Conservation (phyloP, 441 rosid genomes). For the Corymbia calophylla region DNA sequence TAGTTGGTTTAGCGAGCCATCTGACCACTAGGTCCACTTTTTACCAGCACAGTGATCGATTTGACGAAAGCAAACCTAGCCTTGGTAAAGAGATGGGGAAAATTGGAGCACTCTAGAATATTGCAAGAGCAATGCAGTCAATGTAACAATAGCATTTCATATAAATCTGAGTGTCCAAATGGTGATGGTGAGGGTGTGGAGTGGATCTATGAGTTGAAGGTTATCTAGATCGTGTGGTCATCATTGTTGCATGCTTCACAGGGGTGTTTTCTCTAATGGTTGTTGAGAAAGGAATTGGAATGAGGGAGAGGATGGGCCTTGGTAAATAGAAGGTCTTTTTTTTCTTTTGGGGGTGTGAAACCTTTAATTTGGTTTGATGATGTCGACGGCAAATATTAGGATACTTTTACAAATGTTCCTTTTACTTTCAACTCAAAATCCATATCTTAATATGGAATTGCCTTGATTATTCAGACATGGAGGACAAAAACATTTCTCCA, state of each 20-base stretch:
- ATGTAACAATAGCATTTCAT: not conserved
- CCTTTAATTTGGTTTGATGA: not conserved
- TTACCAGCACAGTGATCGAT: not conserved
- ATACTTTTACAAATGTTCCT: not conserved
- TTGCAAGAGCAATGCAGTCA: not conserved
- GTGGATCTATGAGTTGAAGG: not conserved
- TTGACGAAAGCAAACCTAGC: not conserved
- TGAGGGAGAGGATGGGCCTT: not conserved
- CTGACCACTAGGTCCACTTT: not conserved
- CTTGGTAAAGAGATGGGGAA: not conserved
- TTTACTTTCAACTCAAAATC: not conserved
- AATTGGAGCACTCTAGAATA: not conserved
- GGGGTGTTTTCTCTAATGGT: not conserved
- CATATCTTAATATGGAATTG: not conserved
- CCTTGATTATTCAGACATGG: slow-evolving; percentile 50
- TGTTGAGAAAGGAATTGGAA: not conserved
- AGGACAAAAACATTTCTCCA: slow-evolving; percentile 64
- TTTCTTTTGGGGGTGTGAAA: not conserved
- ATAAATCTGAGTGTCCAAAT: not conserved
- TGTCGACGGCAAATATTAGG: not conserved
- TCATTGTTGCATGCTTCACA: not conserved
- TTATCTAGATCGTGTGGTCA: not conserved
- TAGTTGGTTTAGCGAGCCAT: not conserved
- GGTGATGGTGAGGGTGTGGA: not conserved
- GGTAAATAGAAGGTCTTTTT: not conserved